These are phyloP conservation scores for Graphium sp. DNA, from an alignment of 2,329 filamentous ascomycete genomes.

Conservation along the genomic window DNA sequence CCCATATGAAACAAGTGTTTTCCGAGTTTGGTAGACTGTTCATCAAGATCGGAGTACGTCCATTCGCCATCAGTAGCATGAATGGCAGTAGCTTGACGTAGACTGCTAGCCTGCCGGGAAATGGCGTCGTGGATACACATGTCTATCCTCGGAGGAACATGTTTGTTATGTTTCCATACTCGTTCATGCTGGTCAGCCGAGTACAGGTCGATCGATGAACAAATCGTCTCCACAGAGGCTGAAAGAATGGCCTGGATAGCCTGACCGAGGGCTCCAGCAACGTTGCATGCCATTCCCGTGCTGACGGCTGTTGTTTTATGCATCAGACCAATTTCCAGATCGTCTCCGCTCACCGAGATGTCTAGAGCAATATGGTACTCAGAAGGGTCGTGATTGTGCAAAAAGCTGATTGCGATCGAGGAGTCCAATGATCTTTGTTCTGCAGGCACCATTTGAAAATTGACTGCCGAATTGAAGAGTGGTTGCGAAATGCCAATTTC, in stretches of 20 bases:
- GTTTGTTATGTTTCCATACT: neutral
- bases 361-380: neutral
- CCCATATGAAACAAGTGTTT: neutral
- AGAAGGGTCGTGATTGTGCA: slow-evolving; percentile 1
- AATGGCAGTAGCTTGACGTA: neutral
- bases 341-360: too few species aligned
- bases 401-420: neutral
- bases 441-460: neutral
- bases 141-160: too few species aligned
- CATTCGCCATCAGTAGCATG: neutral
- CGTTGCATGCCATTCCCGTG: too few species aligned
- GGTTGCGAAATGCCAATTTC: neutral
- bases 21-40: neutral
- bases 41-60: slow-evolving; percentile 2
- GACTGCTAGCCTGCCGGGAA: neutral
- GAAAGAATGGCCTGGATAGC: too few species aligned
- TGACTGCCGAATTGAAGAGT: slow-evolving; percentile 1
- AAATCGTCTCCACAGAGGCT: neutral
- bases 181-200: neutral
- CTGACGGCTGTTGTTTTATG: too few species aligned
- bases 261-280: too few species aligned
- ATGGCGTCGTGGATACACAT: neutral
- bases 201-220: neutral
- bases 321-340: neutral
- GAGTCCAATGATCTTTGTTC: neutral